phyloP scores from a whole-genome alignment of 345 rosid genomes.

The Luvunga scandens region DNA sequence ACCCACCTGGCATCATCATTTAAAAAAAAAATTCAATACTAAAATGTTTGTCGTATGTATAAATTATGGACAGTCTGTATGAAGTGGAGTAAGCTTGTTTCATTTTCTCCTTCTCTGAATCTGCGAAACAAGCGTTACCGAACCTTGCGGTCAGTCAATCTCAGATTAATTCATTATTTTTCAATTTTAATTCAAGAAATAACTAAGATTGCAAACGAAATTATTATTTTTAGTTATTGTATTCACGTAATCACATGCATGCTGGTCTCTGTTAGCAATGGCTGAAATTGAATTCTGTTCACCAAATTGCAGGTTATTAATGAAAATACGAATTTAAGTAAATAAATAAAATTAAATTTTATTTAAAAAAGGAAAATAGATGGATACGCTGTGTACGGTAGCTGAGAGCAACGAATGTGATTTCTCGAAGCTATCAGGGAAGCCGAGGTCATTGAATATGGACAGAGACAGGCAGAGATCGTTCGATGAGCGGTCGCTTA shows the following conservation, averaged over 20 bases:
- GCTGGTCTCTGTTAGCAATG: neutral
- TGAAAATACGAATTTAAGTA: neutral
- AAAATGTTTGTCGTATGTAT: neutral
- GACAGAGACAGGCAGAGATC: slow-evolving; percentile 84
- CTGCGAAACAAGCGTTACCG: neutral
- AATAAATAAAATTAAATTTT: neutral
- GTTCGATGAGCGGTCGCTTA: slow-evolving; percentile 58
- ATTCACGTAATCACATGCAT: neutral
- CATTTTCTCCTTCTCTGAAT: neutral
- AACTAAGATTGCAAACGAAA: neutral
- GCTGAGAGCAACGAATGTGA: slow-evolving; percentile 54
- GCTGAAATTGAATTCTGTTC: slow-evolving; percentile 6
- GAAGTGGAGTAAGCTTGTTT: neutral
- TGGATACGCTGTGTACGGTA: slow-evolving; percentile 25
- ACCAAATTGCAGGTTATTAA: slow-evolving; percentile 20
- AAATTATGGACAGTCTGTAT: neutral
- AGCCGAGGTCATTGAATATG: slow-evolving; percentile 66
- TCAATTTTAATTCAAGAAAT: neutral
- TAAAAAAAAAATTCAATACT: neutral
- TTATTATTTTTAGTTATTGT: neutral
- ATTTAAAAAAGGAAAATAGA: slow-evolving; percentile 6
- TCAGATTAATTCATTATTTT: neutral
- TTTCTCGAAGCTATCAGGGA: slow-evolving; percentile 64
- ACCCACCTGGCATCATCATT: neutral
- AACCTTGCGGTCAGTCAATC: neutral